Evolutionary conservation across 2,329 filamentous ascomycete species (phyloP).

Genomic region (Pseudogymnoascus sp.): DNA sequence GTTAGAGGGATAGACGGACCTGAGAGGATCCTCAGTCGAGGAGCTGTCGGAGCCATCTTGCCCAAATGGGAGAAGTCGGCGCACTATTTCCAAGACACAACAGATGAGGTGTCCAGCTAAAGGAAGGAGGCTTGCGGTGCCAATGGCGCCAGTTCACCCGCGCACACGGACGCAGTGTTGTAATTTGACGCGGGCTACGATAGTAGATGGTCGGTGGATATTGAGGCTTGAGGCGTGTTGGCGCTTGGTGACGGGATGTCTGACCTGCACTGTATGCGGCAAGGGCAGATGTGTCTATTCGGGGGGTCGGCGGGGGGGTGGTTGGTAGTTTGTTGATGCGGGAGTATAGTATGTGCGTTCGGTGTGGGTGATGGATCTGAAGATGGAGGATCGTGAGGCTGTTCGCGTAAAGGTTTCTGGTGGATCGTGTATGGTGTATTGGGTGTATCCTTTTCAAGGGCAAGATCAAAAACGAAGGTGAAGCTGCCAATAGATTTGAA

Average conservation of each 20-base stretch:
- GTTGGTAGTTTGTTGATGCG: background rate
- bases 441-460: no score
- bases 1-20: conserved; percentile 18
- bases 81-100: background rate
- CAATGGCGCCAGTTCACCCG: background rate
- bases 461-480: background rate
- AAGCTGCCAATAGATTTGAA: background rate
- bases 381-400: background rate
- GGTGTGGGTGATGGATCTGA: background rate
- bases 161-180: background rate
- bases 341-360: background rate
- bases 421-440: no score
- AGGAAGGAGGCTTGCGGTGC: background rate
- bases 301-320: background rate
- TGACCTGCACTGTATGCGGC: background rate
- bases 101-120: background rate
- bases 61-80: conserved; percentile 13
- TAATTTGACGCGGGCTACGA: background rate
- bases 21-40: conserved; percentile 30
- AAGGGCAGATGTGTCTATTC: background rate
- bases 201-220: background rate
- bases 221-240: background rate
- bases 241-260: background rate
- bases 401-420: background rate
- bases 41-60: conserved; percentile 29